A percentile compares a stretch with the other conserved stretches of the same genome.
These are phyloP conservation scores for Capsella rubella DNA, from an alignment of 441 rosid species.

Conservation along the genomic window DNA sequence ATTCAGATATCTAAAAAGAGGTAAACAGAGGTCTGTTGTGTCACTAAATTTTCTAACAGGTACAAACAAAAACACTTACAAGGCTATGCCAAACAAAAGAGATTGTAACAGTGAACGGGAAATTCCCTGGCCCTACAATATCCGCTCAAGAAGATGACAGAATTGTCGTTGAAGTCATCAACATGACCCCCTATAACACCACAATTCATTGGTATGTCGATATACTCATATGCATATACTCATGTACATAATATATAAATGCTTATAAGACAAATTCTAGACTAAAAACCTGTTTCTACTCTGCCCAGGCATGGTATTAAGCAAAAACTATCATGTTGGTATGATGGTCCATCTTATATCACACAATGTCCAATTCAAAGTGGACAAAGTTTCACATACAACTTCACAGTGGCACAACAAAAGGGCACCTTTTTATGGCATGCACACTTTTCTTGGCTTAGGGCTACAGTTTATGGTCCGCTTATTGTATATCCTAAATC, in stretches of 20 bases:
- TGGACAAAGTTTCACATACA: slow-evolving; percentile 74
- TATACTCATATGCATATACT: background rate
- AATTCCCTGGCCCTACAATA: slow-evolving; percentile 77
- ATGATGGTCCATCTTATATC: slow-evolving; percentile 84
- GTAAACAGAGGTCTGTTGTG: slow-evolving; percentile 21
- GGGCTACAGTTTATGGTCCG: slow-evolving; percentile 83
- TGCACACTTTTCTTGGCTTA: slow-evolving; percentile 91
- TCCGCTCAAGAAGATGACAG: slow-evolving; percentile 80
- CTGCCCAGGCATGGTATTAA: slow-evolving; percentile 80
- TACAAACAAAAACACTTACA: slow-evolving; percentile 61
- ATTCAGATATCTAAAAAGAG: slow-evolving; percentile 17
- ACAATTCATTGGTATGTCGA: slow-evolving; percentile 79
- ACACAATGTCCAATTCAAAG: slow-evolving; percentile 88
- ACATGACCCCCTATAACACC: slow-evolving; percentile 73
- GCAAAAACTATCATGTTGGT: slow-evolving; percentile 86
- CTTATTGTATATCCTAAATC: slow-evolving; percentile 70
- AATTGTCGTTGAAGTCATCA: slow-evolving; percentile 66
- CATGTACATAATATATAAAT: background rate
- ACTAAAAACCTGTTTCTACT: background rate
- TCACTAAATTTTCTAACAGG: slow-evolving; percentile 46
- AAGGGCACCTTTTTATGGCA: slow-evolving; percentile 89
- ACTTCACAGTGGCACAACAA: slow-evolving; percentile 73
- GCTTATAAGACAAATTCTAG: background rate
- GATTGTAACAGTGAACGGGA: slow-evolving; percentile 71
- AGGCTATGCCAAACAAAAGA: slow-evolving; percentile 72